phyloP scores from a whole-genome alignment of 495 filamentous ascomycete species.

The Hyaloscypha finlandica region DNA sequence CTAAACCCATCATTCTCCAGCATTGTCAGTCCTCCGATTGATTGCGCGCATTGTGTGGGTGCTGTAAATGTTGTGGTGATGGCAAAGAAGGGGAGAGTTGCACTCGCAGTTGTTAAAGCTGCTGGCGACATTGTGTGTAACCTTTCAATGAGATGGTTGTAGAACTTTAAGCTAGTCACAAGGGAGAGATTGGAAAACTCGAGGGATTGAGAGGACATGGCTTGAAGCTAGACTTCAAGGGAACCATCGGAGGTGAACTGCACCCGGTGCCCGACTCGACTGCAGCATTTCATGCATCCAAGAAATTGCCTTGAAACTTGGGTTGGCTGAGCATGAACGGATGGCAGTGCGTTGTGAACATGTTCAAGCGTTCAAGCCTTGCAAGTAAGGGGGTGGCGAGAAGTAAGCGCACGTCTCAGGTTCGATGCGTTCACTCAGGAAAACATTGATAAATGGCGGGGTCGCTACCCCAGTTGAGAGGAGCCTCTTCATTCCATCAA shows the following conservation, averaged over 20 bases:
- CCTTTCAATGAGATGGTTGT: not conserved
- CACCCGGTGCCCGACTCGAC: not conserved
- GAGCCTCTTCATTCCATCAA: not conserved
- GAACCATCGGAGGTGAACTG: not conserved
- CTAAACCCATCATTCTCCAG: constrained; percentile 21
- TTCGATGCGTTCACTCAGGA: not conserved
- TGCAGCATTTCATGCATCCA: not conserved
- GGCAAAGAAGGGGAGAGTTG: constrained; percentile 20
- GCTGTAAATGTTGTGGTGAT: constrained; percentile 32
- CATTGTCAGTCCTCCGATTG: constrained; percentile 28
- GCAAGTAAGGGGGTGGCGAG: not conserved
- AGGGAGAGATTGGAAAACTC: not conserved
- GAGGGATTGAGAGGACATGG: not conserved
- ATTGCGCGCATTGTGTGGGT: constrained; percentile 27
- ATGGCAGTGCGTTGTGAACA: not conserved
- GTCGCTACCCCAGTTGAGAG: not conserved
- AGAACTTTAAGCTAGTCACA: not conserved
- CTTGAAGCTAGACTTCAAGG: not conserved
- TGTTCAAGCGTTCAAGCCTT: not conserved
- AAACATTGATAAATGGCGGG: not conserved
- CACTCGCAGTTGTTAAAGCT: constrained; percentile 9
- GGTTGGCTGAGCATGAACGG: not conserved
- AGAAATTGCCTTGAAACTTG: not conserved
- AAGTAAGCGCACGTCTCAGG: not conserved
- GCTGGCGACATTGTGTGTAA: constrained; percentile 2